Conservation (phyloP, 768 basidiomycete species). For the Tricholoma bakamatsutake region DNA sequence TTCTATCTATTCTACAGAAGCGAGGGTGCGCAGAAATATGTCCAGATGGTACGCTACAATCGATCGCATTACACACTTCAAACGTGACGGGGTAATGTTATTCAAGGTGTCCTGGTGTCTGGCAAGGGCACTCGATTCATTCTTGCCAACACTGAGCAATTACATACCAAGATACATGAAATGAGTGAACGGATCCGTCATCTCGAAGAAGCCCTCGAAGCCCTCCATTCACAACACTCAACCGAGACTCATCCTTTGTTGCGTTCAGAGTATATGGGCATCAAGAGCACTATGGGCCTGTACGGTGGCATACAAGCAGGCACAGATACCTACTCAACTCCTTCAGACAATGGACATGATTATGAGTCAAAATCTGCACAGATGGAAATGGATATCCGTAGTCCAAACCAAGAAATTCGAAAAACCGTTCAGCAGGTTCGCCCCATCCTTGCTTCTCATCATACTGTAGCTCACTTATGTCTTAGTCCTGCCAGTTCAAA, state of each 20-base stretch:
- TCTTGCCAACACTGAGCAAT: conserved; percentile 60
- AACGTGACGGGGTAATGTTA: neutral
- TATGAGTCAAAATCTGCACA: conserved; percentile 6
- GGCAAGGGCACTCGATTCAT: conserved; percentile 65
- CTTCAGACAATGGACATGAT: conserved; percentile 5
- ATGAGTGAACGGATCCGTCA: conserved; percentile 62
- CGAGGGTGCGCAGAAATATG: conserved; percentile 64
- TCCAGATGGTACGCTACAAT: conserved; percentile 43
- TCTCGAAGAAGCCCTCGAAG: conserved; percentile 50
- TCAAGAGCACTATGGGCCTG: conserved; percentile 53
- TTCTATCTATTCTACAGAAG: conserved; percentile 32
- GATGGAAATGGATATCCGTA: conserved; percentile 19
- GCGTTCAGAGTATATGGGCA: conserved; percentile 37
- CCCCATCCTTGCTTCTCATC: neutral
- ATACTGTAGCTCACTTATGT: conserved; percentile 1
- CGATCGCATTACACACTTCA: neutral
- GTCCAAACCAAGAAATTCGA: conserved; percentile 27
- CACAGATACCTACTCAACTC: neutral
- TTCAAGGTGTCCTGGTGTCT: conserved; percentile 54
- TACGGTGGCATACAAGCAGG: conserved; percentile 33
- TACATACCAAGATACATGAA: conserved; percentile 58
- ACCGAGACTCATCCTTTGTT: conserved; percentile 45
- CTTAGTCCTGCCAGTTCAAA: neutral
- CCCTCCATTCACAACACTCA: conserved; percentile 22
- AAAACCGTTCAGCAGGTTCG: neutral